A percentile compares a stretch with the other conserved stretches of the same genome.
Conservation (phyloP, 108 stramenopile species). For the Schizochytrium sp. region DNA sequence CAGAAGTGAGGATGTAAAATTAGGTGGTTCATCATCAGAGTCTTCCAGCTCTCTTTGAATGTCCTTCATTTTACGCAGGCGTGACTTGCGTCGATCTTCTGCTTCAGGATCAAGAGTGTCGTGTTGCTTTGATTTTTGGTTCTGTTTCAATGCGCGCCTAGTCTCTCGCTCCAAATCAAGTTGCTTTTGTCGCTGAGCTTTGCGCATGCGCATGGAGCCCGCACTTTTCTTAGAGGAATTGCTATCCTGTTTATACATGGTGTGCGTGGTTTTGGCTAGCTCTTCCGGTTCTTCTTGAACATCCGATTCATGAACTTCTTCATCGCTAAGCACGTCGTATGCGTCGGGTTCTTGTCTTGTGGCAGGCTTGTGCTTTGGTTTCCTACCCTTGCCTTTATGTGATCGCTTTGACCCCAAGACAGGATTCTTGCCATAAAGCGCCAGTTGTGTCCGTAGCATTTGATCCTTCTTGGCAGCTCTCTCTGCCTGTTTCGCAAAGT, state of each 20-base stretch:
- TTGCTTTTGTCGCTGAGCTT: constrained; percentile 23
- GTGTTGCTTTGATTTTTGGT: background rate
- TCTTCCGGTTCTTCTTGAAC: background rate
- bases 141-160: background rate
- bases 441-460: constrained; percentile 48
- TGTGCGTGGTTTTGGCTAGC: background rate
- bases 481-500: constrained; percentile 3
- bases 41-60: constrained; percentile 21
- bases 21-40: background rate
- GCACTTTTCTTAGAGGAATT: background rate
- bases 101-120: background rate
- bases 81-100: constrained; percentile 21
- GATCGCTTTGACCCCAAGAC: background rate
- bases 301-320: background rate
- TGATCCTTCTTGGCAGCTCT: background rate
- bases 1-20: background rate
- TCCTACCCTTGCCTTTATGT: background rate
- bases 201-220: background rate
- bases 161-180: constrained; percentile 49
- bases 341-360: background rate
- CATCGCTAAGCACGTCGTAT: background rate
- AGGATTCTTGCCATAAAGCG: constrained; percentile 6
- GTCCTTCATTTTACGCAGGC: background rate
- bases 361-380: background rate
- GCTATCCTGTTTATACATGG: background rate